These are phyloP conservation scores for Diophrys sp. DNA, from an alignment of 73 alveolate species.

Conservation along the genomic window DNA sequence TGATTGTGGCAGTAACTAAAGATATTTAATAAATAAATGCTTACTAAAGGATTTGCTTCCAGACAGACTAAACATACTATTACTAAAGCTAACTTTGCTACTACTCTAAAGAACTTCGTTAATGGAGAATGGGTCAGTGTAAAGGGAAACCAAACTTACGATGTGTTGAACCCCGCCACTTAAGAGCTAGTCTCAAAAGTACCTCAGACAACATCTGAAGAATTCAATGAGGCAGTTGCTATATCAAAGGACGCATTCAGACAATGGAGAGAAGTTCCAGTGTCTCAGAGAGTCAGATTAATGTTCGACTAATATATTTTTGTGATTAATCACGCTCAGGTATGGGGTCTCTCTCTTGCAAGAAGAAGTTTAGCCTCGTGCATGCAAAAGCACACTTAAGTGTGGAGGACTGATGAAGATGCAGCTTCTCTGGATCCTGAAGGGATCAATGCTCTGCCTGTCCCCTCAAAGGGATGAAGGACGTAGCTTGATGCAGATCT, in stretches of 20 bases:
- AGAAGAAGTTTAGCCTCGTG: too few species aligned
- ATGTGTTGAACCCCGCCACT: constrained; percentile 73
- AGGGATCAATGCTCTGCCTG: too few species aligned
- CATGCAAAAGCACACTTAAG: too few species aligned
- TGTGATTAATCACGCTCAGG: too few species aligned
- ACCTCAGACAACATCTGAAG: constrained; percentile 68
- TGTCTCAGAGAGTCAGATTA: constrained; percentile 42
- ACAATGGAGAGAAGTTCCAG: constrained; percentile 85
- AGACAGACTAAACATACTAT: constrained; percentile 24
- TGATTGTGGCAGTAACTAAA: background rate
- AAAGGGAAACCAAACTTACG: constrained; percentile 56
- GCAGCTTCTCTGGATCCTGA: too few species aligned
- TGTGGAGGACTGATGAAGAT: too few species aligned
- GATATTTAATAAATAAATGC: background rate
- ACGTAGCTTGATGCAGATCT: too few species aligned
- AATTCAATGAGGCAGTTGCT: constrained; percentile 78
- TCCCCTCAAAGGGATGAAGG: too few species aligned
- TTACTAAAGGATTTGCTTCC: constrained; percentile 3
- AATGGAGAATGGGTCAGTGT: constrained; percentile 74
- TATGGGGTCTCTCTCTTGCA: too few species aligned
- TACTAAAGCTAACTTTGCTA: constrained; percentile 4
- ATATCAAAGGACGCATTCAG: constrained; percentile 72
- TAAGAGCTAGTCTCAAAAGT: constrained; percentile 68
- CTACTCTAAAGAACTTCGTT: constrained; percentile 47
- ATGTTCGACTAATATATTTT: constrained; percentile 79